phyloP scores from a whole-genome alignment of 2,329 filamentous ascomycete genomes.

The Diaporthe eres region DNA sequence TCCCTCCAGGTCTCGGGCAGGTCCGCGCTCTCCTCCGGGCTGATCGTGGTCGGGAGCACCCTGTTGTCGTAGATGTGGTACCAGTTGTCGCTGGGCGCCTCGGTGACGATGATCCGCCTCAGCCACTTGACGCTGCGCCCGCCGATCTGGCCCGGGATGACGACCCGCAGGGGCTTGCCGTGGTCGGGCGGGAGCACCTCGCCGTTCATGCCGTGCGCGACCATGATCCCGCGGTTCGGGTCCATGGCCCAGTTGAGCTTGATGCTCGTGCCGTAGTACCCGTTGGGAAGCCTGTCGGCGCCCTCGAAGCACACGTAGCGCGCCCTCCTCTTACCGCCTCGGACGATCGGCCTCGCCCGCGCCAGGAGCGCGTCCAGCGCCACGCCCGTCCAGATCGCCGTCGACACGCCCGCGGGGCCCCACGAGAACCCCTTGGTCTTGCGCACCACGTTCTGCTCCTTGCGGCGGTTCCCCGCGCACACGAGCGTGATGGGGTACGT shows the following conservation, averaged over 20 bases:
- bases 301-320: slow-evolving; percentile 93
- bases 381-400: slow-evolving; percentile 89
- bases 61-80: slow-evolving; percentile 96
- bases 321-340: slow-evolving; percentile 73
- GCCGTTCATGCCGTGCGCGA: slow-evolving; percentile 93
- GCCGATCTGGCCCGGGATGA: slow-evolving; percentile 93
- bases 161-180: slow-evolving; percentile 83
- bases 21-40: slow-evolving; percentile 83
- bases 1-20: slow-evolving; percentile 86
- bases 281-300: slow-evolving; percentile 89
- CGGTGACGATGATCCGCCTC: slow-evolving; percentile 83
- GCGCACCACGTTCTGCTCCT: slow-evolving; percentile 91
- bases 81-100: slow-evolving; percentile 89
- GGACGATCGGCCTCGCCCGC: slow-evolving; percentile 59
- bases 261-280: slow-evolving; percentile 88
- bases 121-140: slow-evolving; percentile 96
- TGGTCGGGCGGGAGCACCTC: slow-evolving; percentile 86
- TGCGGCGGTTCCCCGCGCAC: slow-evolving; percentile 91
- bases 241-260: slow-evolving; percentile 93
- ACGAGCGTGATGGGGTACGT: slow-evolving; percentile 91
- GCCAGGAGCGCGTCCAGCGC: slow-evolving; percentile 79
- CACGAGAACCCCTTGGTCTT: slow-evolving; percentile 97
- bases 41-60: slow-evolving; percentile 88
- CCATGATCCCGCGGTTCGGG: slow-evolving; percentile 84
- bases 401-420: slow-evolving; percentile 90